A percentile compares a stretch with the other conserved stretches of the same genome.
Conservation (phyloP, 2,329 filamentous ascomycete species). For the Xylariaceae sp. region DNA sequence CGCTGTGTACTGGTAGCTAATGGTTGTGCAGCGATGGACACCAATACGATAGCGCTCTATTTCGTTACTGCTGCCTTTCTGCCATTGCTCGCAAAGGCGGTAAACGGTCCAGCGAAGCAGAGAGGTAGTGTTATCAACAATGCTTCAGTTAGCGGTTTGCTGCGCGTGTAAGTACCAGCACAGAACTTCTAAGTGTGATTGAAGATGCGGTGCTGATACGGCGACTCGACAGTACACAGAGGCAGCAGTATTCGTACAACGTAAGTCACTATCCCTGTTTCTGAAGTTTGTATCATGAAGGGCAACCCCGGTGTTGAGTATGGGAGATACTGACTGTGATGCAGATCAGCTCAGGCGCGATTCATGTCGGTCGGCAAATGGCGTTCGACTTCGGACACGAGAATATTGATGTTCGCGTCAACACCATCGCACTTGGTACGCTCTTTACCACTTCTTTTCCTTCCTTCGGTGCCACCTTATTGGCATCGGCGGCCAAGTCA, state of each 20-base stretch:
- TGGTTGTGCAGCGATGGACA: slow-evolving; percentile 38
- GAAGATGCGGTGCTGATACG: too few species aligned
- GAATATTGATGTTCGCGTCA: slow-evolving; percentile 28
- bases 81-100: slow-evolving; percentile 48
- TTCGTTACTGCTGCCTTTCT: slow-evolving; percentile 53
- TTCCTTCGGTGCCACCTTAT: too few species aligned
- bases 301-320: not conserved
- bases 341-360: slow-evolving; percentile 21
- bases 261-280: slow-evolving; percentile 7
- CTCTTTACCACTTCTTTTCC: not conserved
- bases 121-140: slow-evolving; percentile 51
- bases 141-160: slow-evolving; percentile 45
- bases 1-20: not conserved
- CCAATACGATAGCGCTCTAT: slow-evolving; percentile 47
- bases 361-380: slow-evolving; percentile 27
- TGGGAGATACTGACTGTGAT: too few species aligned
- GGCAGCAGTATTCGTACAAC: slow-evolving; percentile 26
- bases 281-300: not conserved
- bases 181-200: too few species aligned
- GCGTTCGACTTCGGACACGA: slow-evolving; percentile 26
- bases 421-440: slow-evolving; percentile 25
- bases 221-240: slow-evolving; percentile 15
- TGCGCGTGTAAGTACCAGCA: slow-evolving; percentile 36
- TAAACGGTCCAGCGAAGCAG: slow-evolving; percentile 42
- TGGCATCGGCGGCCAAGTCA: not conserved